phyloP scores from a whole-genome alignment of 208 protist species.

The Trichomonas tenax region DNA sequence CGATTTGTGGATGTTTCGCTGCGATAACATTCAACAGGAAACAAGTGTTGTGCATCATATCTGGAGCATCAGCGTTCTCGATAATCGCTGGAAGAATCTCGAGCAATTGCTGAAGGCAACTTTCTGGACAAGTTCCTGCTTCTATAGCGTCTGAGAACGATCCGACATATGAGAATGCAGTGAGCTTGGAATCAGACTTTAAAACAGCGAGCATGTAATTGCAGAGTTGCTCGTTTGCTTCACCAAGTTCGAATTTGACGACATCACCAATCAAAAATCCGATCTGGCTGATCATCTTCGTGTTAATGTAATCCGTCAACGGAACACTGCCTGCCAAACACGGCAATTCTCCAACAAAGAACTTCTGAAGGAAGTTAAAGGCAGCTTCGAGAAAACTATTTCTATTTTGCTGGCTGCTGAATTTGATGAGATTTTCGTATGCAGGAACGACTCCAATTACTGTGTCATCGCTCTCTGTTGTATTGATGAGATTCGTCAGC shows the following conservation, averaged over 20 bases:
- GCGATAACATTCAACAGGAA: background rate
- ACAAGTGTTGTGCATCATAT: background rate
- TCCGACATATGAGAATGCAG: background rate
- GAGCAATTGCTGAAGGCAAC: background rate
- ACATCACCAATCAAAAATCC: background rate
- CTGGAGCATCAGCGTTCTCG: background rate
- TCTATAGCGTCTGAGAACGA: background rate
- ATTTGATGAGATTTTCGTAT: background rate
- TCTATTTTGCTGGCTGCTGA: background rate
- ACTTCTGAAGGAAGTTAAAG: background rate
- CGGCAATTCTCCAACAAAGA: background rate
- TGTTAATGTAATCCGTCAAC: background rate
- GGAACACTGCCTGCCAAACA: background rate
- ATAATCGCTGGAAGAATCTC: background rate
- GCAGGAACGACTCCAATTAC: background rate
- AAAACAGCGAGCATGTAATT: background rate
- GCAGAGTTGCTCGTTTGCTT: background rate
- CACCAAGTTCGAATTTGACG: background rate
- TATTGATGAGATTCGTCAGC: background rate
- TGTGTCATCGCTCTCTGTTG: background rate
- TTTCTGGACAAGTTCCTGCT: background rate
- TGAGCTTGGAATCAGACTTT: background rate
- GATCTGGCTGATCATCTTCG: background rate
- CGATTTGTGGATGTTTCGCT: background rate
- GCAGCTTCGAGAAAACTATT: background rate